phyloP scores from a whole-genome alignment of 1,139 yeast species.

The Schwanniomyces etchellsii region DNA sequence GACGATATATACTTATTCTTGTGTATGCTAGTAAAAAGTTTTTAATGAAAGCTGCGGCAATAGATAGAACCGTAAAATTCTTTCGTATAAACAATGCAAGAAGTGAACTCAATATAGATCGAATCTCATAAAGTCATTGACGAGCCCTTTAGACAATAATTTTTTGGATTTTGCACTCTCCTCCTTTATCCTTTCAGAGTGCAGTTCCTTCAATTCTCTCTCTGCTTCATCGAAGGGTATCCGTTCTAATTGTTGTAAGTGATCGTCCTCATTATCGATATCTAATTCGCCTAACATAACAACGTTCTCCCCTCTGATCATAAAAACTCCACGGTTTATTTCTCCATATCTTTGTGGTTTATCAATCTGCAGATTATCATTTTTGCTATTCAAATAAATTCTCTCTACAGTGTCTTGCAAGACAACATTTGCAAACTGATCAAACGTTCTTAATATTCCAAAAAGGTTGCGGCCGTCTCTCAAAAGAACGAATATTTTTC shows the following conservation, averaged over 20 bases:
- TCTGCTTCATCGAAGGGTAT: constrained; percentile 62
- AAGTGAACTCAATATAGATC: constrained; percentile 40
- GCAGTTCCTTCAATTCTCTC: constrained; percentile 31
- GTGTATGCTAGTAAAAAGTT: no score
- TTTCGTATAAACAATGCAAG: constrained; percentile 5
- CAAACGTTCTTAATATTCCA: constrained; percentile 92
- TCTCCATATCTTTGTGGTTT: constrained; percentile 60
- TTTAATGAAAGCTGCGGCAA: no score
- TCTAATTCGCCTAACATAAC: constrained; percentile 95
- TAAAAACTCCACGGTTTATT: constrained; percentile 67
- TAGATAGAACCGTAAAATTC: no score
- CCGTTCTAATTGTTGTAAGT: constrained; percentile 50
- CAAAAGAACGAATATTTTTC: constrained; percentile 76
- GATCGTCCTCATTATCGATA: constrained; percentile 77
- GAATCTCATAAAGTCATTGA: constrained; percentile 50
- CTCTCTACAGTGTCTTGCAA: constrained; percentile 89
- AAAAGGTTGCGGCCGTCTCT: constrained; percentile 87
- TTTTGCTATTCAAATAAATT: constrained; percentile 47
- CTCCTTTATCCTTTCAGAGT: constrained; percentile 32
- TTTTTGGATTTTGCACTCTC: constrained; percentile 46
- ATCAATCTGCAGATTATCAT: constrained; percentile 7
- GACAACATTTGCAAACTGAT: constrained; percentile 90
- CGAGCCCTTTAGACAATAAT: constrained; percentile 48
- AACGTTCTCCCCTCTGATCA: constrained; percentile 95
- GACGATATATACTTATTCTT: no score